Percentiles rank a stretch among this genome's conserved stretches.
Conservation (phyloP, 2,329 filamentous ascomycete genomes). For the Sphaerostilbella broomeana region DNA sequence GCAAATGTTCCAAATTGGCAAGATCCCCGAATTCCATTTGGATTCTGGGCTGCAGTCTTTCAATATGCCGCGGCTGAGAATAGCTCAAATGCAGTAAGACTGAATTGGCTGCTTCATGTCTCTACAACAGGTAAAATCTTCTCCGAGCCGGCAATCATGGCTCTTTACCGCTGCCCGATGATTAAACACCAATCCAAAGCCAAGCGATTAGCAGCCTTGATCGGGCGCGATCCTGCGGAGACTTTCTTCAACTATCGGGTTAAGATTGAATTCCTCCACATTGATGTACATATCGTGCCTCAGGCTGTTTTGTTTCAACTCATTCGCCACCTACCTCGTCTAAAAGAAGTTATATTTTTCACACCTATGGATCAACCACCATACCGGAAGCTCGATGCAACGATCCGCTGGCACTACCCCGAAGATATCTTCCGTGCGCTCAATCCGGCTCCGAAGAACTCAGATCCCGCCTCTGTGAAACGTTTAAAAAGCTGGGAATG, state of each 20-base stretch:
- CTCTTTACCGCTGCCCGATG: constrained; percentile 63
- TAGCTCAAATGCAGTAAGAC: constrained; percentile 36
- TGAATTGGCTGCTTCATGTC: constrained; percentile 58
- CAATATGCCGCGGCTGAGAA: constrained; percentile 52
- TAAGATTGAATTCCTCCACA: constrained; percentile 63
- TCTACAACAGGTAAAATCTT: constrained; percentile 59
- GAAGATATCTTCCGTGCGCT: constrained; percentile 59
- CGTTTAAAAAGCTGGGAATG: constrained; percentile 52
- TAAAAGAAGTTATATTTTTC: constrained; percentile 65
- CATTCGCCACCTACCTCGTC: constrained; percentile 56
- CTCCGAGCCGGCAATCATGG: constrained; percentile 64
- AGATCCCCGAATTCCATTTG: constrained; percentile 53
- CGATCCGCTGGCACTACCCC: constrained; percentile 64
- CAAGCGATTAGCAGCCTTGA: constrained; percentile 40
- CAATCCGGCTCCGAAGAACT: constrained; percentile 40
- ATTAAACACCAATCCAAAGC: constrained; percentile 44
- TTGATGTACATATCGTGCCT: constrained; percentile 63
- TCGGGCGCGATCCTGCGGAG: constrained; percentile 45
- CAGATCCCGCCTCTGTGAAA: constrained; percentile 26
- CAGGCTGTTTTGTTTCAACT: constrained; percentile 39
- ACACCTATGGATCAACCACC: constrained; percentile 63
- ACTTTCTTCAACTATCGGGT: constrained; percentile 57
- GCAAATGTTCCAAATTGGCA: constrained; percentile 48
- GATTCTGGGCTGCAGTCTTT: constrained; percentile 65
- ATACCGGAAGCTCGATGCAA: constrained; percentile 51